A percentile compares a stretch with the other conserved stretches of the same genome.
phyloP scores from a whole-genome alignment of 129 eudicot genomes.

The Lonicera japonica region DNA sequence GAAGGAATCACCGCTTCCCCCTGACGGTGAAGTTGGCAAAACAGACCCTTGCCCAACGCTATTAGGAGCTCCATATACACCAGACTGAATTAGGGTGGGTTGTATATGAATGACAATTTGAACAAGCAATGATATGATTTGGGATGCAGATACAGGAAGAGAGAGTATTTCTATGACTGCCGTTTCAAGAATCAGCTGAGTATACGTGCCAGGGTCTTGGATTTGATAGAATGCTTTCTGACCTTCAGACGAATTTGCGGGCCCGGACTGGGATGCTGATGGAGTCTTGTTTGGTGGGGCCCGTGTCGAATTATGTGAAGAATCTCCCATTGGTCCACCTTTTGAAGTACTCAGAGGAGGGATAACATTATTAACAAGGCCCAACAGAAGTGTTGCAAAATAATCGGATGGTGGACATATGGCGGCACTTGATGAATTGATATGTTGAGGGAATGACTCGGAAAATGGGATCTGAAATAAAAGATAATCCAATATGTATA shows the following conservation, averaged over 20 bases:
- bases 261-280: slow-evolving; percentile 49
- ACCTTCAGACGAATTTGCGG: slow-evolving; percentile 56
- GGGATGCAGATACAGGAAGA: slow-evolving; percentile 79
- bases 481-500: slow-evolving; percentile 6
- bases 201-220: slow-evolving; percentile 93
- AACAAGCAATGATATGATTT: slow-evolving; percentile 75
- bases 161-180: slow-evolving; percentile 87
- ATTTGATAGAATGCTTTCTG: slow-evolving; percentile 91
- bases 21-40: slow-evolving; percentile 94
- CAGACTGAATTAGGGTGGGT: slow-evolving; percentile 87
- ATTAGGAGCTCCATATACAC: slow-evolving; percentile 52
- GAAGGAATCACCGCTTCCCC: slow-evolving; percentile 93
- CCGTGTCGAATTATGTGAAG: slow-evolving; percentile 34
- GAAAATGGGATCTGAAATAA: slow-evolving; percentile 86
- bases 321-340: slow-evolving; percentile 41
- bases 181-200: slow-evolving; percentile 91
- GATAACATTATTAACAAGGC: slow-evolving; percentile 73
- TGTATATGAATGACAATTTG: slow-evolving; percentile 91
- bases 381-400: slow-evolving; percentile 69
- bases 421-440: slow-evolving; percentile 57
- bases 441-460: slow-evolving; percentile 86
- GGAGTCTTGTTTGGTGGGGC: slow-evolving; percentile 42
- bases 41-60: slow-evolving; percentile 59
- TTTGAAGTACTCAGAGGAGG: slow-evolving; percentile 72
- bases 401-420: slow-evolving; percentile 81